Base-by-base conservation (phyloP, 257 asterid species). In the Gentiana straminea region DNA sequence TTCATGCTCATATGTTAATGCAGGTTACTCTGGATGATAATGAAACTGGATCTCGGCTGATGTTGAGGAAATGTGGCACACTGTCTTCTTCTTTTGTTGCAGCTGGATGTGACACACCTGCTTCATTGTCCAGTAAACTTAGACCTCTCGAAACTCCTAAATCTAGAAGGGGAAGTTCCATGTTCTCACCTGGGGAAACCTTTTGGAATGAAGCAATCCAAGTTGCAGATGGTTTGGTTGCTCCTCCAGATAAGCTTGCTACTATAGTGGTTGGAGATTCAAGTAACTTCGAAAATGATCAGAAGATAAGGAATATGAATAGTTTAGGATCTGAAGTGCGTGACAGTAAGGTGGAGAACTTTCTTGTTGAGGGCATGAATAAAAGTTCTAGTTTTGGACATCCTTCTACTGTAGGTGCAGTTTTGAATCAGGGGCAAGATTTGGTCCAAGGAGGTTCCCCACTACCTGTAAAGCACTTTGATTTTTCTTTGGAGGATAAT, bases 201-300 rank as follows among this genome's bases (percentile, higher is more conserved):
- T 91, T 91, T 70, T 91, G 98, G 98, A 81, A 84, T 65, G 96
- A 91, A 77, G 98, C 95, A 60, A 87, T 91, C 69, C 69, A 73
- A 66, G 83, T 87, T 70, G 98, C 92, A 63, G 98, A 91, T 77
- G 92, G 87, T 65, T 64, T 91, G 69, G 60, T 70, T 71, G 79
- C 70, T 68, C 77, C 84, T 54, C 59, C 57, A 63, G 81, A 60
- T 60, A 69, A 65, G 9, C 58, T 63, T 67, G 70, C 79, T 60
- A 67, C 72, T 50, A 24, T 24, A 24, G 24, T 24, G 24, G 24
- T 24, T 24, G 79, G 75, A 70, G 74, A 67, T 49, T 53, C 63
- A 51, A 46, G 65, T 51, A 69, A 51, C 74, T 61, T 33, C 65
- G 52, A 77, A 75, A 59, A 64, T 67, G 79, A 68, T 50, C 43